A percentile compares a stretch with the other conserved stretches of the same genome.
These are phyloP conservation scores for Camelina hispida DNA, from an alignment of 345 rosid genomes.

Conservation along the genomic window DNA sequence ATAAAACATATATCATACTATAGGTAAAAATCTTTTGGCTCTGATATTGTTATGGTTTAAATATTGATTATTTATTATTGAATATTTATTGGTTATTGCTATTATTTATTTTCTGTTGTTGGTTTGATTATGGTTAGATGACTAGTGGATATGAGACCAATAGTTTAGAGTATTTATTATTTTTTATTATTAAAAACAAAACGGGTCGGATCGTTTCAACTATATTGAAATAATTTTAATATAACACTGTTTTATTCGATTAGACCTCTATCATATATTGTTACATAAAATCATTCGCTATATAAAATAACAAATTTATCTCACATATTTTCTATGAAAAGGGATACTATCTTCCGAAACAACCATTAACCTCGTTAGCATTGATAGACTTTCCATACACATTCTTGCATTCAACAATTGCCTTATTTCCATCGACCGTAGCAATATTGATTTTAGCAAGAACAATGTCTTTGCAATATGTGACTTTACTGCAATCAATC, in stretches of 20 bases:
- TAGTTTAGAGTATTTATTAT: no score
- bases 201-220: no score
- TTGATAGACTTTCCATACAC: slow-evolving; percentile 16
- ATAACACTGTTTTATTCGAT: neutral
- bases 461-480: slow-evolving; percentile 29
- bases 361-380: neutral
- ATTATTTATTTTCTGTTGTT: no score
- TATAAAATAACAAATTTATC: neutral
- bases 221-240: neutral
- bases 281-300: neutral
- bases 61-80: no score
- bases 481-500: slow-evolving; percentile 27
- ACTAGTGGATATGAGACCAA: no score
- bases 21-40: no score
- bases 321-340: neutral
- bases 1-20: no score
- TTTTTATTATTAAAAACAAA: no score
- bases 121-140: no score
- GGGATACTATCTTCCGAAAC: neutral
- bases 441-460: slow-evolving; percentile 26
- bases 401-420: slow-evolving; percentile 3
- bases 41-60: no score
- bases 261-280: neutral
- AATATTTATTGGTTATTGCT: no score
- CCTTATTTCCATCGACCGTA: slow-evolving; percentile 19